Conservation (phyloP, 1,139 yeast species). For the Blastobotrys ciferrii region DNA sequence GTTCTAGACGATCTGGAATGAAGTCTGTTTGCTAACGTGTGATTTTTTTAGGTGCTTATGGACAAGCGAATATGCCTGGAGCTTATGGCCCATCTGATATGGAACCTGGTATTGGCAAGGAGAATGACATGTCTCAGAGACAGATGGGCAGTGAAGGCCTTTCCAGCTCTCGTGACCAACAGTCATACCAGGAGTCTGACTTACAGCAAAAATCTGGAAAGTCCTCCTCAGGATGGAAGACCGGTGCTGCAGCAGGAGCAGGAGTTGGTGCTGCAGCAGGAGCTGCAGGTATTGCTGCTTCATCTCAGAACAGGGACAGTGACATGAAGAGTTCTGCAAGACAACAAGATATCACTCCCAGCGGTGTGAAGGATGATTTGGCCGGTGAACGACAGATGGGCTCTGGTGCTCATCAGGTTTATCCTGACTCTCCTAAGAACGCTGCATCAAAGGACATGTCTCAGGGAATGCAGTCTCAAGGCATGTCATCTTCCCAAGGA, state of each 20-base stretch:
- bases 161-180: too few relatives aligned
- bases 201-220: not conserved
- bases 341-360: not conserved
- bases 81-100: not conserved
- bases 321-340: not conserved
- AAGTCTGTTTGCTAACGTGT: not conserved
- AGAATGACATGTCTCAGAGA: not conserved
- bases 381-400: not conserved
- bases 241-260: constrained; percentile 3
- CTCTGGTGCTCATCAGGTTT: not conserved
- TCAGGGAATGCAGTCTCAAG: not conserved
- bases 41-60: not conserved
- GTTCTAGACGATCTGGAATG: not conserved
- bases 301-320: not conserved
- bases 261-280: constrained; percentile 4
- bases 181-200: too few relatives aligned
- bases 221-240: not conserved
- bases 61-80: constrained; percentile 1
- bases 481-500: not conserved
- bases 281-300: constrained; percentile 3
- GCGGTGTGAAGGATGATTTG: not conserved
- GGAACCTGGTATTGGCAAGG: not conserved
- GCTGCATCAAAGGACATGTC: not conserved
- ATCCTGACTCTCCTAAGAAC: not conserved
- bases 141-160: not conserved